Evolutionary conservation across 2,329 filamentous ascomycete species (phyloP).

Genomic region (Aspergillus arachidicola): DNA sequence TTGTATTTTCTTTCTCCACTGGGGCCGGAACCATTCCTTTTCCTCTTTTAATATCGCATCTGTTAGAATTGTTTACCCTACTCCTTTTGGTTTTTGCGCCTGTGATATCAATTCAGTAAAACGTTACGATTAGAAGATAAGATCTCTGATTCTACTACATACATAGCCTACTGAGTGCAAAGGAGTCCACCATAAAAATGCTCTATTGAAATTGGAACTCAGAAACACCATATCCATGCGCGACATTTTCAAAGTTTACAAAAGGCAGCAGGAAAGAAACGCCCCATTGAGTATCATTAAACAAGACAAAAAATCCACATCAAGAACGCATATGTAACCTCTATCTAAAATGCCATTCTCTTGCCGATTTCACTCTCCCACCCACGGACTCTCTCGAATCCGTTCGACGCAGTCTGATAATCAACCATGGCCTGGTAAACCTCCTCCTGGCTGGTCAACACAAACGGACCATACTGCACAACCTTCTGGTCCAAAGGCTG

Average conservation of each 20-base stretch:
- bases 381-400: slow-evolving; percentile 75
- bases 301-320: background rate
- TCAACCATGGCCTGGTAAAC: slow-evolving; percentile 77
- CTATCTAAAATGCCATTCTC: slow-evolving; percentile 57
- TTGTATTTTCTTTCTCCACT: background rate
- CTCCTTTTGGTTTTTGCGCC: background rate
- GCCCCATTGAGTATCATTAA: slow-evolving; percentile 13
- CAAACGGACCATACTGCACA: slow-evolving; percentile 84
- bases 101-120: background rate
- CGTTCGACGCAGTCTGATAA: slow-evolving; percentile 72
- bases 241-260: slow-evolving; percentile 1
- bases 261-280: slow-evolving; percentile 7
- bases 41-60: background rate
- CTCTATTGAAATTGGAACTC: background rate
- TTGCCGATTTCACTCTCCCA: slow-evolving; percentile 90
- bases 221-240: background rate
- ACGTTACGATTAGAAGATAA: background rate
- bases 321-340: background rate
- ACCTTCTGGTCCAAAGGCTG: slow-evolving; percentile 78
- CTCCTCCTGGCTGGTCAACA: slow-evolving; percentile 71
- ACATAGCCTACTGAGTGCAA: background rate
- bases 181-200: background rate
- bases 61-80: background rate
- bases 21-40: slow-evolving; percentile 1
- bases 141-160: background rate